Conservation (phyloP, 768 basidiomycete species). For the Leccinum uliginosum region DNA sequence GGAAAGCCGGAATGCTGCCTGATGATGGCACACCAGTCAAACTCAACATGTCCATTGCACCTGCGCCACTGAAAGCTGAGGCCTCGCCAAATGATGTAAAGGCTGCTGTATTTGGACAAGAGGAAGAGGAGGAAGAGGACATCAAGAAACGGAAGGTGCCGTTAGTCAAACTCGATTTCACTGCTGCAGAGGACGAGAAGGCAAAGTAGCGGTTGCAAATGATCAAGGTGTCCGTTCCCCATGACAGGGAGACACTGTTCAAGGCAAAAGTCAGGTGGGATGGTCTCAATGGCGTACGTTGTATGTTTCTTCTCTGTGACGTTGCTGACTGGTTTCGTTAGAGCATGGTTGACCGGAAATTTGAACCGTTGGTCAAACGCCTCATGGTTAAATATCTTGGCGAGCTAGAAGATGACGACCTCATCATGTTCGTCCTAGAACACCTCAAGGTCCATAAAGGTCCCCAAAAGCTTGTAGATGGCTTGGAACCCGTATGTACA, state of each 20-base stretch:
- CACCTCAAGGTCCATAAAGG: conserved; percentile 88
- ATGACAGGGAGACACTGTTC: conserved; percentile 74
- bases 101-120: conserved; percentile 66
- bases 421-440: conserved; percentile 91
- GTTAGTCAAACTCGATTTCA: conserved; percentile 88
- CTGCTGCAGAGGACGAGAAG: conserved; percentile 77
- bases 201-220: conserved; percentile 75
- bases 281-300: conserved; percentile 76
- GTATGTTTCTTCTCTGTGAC: conserved; percentile 1
- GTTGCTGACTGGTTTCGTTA: conserved; percentile 31
- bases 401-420: conserved; percentile 89
- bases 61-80: conserved; percentile 44
- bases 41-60: conserved; percentile 70
- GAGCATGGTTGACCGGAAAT: conserved; percentile 79
- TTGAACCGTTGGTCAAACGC: conserved; percentile 78
- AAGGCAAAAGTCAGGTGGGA: conserved; percentile 90
- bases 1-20: conserved; percentile 83
- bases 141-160: conserved; percentile 78
- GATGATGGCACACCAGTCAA: conserved; percentile 91
- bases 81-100: conserved; percentile 43
- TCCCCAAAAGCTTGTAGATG: conserved; percentile 82
- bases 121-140: conserved; percentile 84
- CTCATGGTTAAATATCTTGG: conserved; percentile 86
- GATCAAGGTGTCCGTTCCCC: conserved; percentile 69
- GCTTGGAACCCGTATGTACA: conserved; percentile 81